Percentiles rank a stretch among this genome's conserved stretches.
Conservation (phyloP, 495 filamentous ascomycete species). For the Chaetomidium leptoderma region DNA sequence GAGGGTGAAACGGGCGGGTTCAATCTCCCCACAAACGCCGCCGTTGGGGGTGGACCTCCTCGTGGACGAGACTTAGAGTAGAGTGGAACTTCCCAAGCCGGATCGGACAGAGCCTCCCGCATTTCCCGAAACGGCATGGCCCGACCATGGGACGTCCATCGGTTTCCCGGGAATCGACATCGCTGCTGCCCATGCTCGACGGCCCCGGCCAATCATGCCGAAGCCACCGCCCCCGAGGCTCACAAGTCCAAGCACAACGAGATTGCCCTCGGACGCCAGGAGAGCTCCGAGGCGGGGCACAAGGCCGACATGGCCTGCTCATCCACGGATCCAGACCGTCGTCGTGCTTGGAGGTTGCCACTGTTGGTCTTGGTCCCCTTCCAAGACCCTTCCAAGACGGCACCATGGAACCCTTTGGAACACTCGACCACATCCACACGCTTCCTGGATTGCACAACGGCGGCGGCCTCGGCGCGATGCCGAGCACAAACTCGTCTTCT, state of each 20-base stretch:
- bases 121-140: conserved; percentile 4
- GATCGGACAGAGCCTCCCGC: conserved; percentile 21
- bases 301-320: conserved; percentile 20
- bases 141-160: no score
- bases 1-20: conserved; percentile 17
- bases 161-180: conserved; percentile 10
- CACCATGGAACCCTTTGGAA: conserved; percentile 4
- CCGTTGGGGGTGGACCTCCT: not conserved
- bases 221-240: not conserved
- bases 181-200: not conserved
- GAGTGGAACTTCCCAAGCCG: conserved; percentile 14
- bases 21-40: conserved; percentile 19
- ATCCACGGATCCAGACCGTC: conserved; percentile 7
- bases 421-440: not conserved
- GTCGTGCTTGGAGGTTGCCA: conserved; percentile 3
- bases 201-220: conserved; percentile 10
- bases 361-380: not conserved
- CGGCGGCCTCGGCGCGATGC: not conserved
- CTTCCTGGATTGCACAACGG: not conserved
- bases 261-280: conserved; percentile 8
- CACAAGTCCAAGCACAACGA: conserved; percentile 13
- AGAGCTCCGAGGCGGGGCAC: conserved; percentile 20
- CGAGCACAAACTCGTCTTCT: not conserved
- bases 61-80: no score
- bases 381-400: not conserved